phyloP scores from a whole-genome alignment of 2,329 filamentous ascomycete species.

The Fusarium anthophilum region DNA sequence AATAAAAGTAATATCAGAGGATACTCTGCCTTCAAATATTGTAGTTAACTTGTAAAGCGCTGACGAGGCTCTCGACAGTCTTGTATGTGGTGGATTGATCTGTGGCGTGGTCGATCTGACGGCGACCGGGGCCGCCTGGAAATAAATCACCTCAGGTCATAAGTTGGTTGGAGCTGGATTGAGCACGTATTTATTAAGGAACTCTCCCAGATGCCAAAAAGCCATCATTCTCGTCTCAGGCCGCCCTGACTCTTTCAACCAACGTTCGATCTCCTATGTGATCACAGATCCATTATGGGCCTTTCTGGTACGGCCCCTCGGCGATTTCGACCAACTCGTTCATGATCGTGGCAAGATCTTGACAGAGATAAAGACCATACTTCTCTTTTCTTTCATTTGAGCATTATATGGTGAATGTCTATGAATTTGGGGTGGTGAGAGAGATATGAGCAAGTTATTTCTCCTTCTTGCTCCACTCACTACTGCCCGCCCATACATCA shows the following conservation, averaged over 20 bases:
- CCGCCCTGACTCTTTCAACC: slow-evolving; percentile 26
- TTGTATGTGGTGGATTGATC: slow-evolving; percentile 32
- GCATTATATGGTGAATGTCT: background rate
- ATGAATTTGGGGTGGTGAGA: slow-evolving; percentile 6
- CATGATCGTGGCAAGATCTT: slow-evolving; percentile 27
- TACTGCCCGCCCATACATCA: background rate
- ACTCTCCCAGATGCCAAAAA: slow-evolving; percentile 17
- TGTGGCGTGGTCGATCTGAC: slow-evolving; percentile 40
- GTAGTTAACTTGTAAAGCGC: background rate
- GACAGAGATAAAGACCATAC: background rate
- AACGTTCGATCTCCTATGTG: slow-evolving; percentile 32
- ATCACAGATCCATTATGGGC: slow-evolving; percentile 18
- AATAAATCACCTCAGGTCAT: slow-evolving; percentile 41
- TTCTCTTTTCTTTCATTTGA: background rate
- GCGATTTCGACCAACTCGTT: slow-evolving; percentile 5
- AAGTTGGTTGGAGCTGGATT: slow-evolving; percentile 41
- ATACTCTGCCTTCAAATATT: slow-evolving; percentile 1
- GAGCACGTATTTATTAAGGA: slow-evolving; percentile 40
- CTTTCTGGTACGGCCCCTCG: slow-evolving; percentile 12
- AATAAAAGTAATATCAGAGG: background rate
- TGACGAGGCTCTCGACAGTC: slow-evolving; percentile 7
- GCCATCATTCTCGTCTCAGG: slow-evolving; percentile 34
- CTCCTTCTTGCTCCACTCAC: slow-evolving; percentile 11
- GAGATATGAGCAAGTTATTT: slow-evolving; percentile 39
- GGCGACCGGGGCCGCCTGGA: slow-evolving; percentile 30